Conservation (phyloP, 2,329 filamentous ascomycete species). For the Trichophyton schoenleinii region DNA sequence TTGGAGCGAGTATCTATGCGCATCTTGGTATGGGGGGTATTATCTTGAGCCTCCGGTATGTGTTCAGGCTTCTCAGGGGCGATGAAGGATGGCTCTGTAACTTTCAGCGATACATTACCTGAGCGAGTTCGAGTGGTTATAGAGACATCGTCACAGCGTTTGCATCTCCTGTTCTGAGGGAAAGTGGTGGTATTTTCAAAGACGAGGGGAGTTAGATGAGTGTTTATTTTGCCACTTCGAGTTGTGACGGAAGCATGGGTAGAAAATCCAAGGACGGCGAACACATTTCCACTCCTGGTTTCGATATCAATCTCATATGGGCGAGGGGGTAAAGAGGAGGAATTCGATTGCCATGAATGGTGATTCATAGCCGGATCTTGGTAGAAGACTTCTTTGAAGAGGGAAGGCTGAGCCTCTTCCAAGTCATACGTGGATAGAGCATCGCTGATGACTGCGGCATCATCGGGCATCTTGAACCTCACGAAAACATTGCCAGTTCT, state of each 20-base stretch:
- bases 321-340: constrained; percentile 11
- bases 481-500: constrained; percentile 20
- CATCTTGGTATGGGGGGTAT: neutral
- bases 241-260: constrained; percentile 37
- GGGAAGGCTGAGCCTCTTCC: neutral
- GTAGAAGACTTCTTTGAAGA: neutral
- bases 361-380: neutral
- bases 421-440: neutral
- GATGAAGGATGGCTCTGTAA: constrained; percentile 15
- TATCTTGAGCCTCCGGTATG: neutral
- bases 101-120: constrained; percentile 13
- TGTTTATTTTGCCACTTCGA: constrained; percentile 36
- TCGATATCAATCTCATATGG: constrained; percentile 21
- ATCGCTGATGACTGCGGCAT: neutral
- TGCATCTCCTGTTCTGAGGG: neutral
- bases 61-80: neutral
- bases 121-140: constrained; percentile 13
- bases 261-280: constrained; percentile 37
- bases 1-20: neutral
- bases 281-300: constrained; percentile 19
- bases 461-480: constrained; percentile 12
- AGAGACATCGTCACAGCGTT: constrained; percentile 6
- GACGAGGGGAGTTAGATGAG: constrained; percentile 36
- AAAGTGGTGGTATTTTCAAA: neutral
- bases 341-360: neutral